Evolutionary conservation across 495 filamentous ascomycete species (phyloP).

Genomic region (Emericellopsis terricola): DNA sequence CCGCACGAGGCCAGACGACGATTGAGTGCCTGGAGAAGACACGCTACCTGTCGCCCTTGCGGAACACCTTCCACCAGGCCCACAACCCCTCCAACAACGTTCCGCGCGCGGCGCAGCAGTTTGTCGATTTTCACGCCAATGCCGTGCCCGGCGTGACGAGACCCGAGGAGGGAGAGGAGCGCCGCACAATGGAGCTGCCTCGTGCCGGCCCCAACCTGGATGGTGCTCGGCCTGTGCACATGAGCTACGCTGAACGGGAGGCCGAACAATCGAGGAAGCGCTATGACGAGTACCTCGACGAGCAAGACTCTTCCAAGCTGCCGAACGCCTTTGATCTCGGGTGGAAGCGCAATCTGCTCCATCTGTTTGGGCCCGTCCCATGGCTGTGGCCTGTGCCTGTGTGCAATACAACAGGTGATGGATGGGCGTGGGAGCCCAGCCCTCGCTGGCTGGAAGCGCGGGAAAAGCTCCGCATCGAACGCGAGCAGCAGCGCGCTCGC

Average conservation of each 20-base stretch:
- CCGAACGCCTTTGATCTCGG: constrained; percentile 90
- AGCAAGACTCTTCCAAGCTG: constrained; percentile 67
- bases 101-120: constrained; percentile 35
- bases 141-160: constrained; percentile 63
- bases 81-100: constrained; percentile 28
- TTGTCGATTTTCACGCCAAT: constrained; percentile 68
- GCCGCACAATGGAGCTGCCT: constrained; percentile 6
- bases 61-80: constrained; percentile 46
- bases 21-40: constrained; percentile 94
- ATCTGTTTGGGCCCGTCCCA: constrained; percentile 60
- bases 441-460: constrained; percentile 48
- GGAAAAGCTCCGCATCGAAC: constrained; percentile 36
- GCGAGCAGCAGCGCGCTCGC: constrained; percentile 39
- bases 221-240: constrained; percentile 11
- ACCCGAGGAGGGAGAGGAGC: constrained; percentile 60
- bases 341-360: constrained; percentile 54
- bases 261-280: constrained; percentile 46
- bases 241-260: constrained; percentile 53
- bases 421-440: constrained; percentile 89
- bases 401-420: constrained; percentile 70
- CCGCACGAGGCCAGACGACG: constrained; percentile 63
- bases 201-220: background rate
- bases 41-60: constrained; percentile 67
- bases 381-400: constrained; percentile 66
- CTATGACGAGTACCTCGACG: constrained; percentile 78